Conservation (phyloP, 306 rosid genomes). For the Crotalaria pallida region DNA sequence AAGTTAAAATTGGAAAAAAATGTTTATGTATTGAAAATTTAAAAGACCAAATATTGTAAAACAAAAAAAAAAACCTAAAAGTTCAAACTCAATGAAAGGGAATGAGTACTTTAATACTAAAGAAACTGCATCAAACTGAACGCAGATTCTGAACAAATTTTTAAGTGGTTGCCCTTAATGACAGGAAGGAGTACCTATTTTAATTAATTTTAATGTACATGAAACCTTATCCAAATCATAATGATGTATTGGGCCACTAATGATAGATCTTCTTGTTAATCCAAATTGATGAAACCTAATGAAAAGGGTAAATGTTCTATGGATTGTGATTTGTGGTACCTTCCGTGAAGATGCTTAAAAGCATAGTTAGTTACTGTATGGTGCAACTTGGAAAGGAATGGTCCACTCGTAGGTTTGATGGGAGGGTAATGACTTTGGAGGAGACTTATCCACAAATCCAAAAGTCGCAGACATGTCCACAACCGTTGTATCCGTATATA, state of each 20-base stretch:
- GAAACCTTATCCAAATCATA: too few species aligned
- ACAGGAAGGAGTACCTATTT: too few species aligned
- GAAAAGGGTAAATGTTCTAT: background rate
- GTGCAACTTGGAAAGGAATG: conserved; percentile 14
- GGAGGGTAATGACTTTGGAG: conserved; percentile 24
- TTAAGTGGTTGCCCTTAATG: too few species aligned
- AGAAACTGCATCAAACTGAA: too few species aligned
- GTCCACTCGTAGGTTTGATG: background rate
- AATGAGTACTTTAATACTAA: too few species aligned
- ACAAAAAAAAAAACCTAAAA: too few species aligned
- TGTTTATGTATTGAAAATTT: too few species aligned
- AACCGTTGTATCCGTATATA: conserved; percentile 26
- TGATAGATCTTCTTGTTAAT: background rate
- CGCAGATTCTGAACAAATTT: too few species aligned
- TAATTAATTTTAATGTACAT: too few species aligned
- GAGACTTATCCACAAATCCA: conserved; percentile 39
- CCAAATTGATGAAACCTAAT: background rate
- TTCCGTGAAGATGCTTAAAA: background rate
- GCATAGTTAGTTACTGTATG: conserved; percentile 5
- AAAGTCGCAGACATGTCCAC: conserved; percentile 22
- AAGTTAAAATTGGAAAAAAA: too few species aligned
- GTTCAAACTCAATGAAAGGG: too few species aligned
- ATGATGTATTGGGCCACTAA: background rate
- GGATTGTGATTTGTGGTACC: background rate
- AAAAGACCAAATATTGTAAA: too few species aligned